Conservation (phyloP, 2,329 filamentous ascomycete genomes). For the Ascosphaera apis region DNA sequence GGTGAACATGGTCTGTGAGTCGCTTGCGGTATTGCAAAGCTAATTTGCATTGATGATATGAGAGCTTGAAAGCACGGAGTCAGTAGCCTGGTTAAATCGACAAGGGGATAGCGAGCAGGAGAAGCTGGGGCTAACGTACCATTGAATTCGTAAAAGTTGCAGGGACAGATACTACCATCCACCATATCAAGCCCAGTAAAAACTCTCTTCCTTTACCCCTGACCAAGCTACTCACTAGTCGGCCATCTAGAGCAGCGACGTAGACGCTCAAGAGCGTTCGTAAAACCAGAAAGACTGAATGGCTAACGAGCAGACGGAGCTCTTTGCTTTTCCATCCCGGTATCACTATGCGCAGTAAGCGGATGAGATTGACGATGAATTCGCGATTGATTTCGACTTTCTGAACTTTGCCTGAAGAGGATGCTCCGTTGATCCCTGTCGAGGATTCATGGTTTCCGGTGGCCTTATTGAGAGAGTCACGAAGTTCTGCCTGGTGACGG, state of each 20-base stretch:
- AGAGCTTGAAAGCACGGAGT: constrained; percentile 36
- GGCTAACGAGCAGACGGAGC: constrained; percentile 61
- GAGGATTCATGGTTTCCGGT: neutral
- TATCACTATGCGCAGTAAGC: constrained; percentile 65
- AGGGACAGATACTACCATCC: constrained; percentile 92
- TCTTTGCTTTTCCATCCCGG: constrained; percentile 82
- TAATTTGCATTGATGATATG: constrained; percentile 89
- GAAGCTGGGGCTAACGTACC: constrained; percentile 29
- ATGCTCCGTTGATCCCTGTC: neutral
- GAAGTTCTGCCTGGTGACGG: constrained; percentile 37
- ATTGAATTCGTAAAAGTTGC: constrained; percentile 98
- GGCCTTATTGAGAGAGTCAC: constrained; percentile 10
- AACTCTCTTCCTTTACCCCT: constrained; percentile 83
- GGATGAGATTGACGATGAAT: constrained; percentile 53
- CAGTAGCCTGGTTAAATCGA: neutral
- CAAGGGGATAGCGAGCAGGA: neutral
- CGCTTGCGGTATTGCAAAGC: constrained; percentile 81
- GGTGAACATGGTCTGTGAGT: constrained; percentile 83
- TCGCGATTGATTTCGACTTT: constrained; percentile 86
- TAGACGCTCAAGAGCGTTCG: constrained; percentile 84
- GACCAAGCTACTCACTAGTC: constrained; percentile 76
- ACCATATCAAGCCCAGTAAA: constrained; percentile 71
- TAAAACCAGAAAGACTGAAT: constrained; percentile 79
- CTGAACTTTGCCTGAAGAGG: constrained; percentile 15
- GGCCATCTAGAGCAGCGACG: constrained; percentile 87